Base-by-base conservation (phyloP, 2,329 filamentous ascomycete species). In the Stagonosporopsis tanaceti region DNA sequence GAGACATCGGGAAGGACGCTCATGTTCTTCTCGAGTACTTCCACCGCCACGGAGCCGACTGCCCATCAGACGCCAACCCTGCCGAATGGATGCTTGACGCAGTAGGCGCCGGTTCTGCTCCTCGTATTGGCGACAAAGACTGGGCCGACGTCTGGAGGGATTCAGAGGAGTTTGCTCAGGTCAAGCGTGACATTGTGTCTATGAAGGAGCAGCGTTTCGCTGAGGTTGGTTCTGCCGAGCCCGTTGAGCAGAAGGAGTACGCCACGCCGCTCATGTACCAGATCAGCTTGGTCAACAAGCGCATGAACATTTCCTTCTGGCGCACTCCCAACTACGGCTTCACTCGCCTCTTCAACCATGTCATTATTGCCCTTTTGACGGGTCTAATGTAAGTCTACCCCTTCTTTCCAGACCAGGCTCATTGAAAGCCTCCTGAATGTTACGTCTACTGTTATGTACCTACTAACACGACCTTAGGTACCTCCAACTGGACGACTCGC, bases 261-360 rank as follows among this genome's bases (percentile, higher is more conserved):
- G 93, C 93, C 0, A 93, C 92, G 0, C 91, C 93, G 0, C 76
- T 93, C 8, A 80, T 79, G 78, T 90, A 93, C 74, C 93, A 97
- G 80, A 85, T 96, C 74, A 89, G 87, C 76, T 78, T 90, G 2
- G 92, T 96, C 28, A 84, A 87, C 65, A 82, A 79, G 56, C 87
- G 93, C 55, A 92, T 89, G 63, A 90, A 92, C 74, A 80, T 92
- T 3, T 84, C 90, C 0, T 94, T 91, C 80, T 97, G 91, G 91
- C 85, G 93, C 39, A 91, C 89, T 2, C 91, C 91, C 34, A 93
- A 96, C 79, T 97, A 97, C 74, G 88, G 92, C 50, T 95, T 96
- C 76, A 96, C 92, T 0, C 86, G 92, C 17, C 80, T 96, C 17
- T 96, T 94, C 81, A 93, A 90, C 71, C 92, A 96, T 73, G 80